Base-by-base conservation (phyloP, 1,139 yeast genomes). In the Keqinozyma sinolaborantium region DNA sequence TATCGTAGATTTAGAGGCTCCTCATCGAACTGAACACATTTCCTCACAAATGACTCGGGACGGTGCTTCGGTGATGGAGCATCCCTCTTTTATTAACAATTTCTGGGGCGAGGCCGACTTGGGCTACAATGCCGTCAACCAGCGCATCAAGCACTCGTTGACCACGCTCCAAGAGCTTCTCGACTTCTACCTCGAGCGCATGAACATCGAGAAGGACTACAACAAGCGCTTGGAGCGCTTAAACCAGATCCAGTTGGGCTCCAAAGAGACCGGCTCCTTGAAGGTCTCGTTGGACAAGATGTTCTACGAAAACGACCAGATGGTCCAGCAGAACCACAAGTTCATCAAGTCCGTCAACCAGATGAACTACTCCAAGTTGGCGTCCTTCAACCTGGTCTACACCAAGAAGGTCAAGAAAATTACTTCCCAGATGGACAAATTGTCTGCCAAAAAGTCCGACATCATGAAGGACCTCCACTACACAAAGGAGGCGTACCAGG, bases 161-260 rank as follows among this genome's bases (percentile, higher is more conserved):
- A 31, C 38, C 2, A 72, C 73, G 5, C 48, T 74, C 28, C 65
- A 66, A 23, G 71, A 69, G 26, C 52, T 76, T 21, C 48, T 65
- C 9, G 60, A 58, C 7, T 76, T 65, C 45, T 76, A 72, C 47
- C 59, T 60, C 30, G 78, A 74, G 35, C 53, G 81, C 28, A 62
- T 74, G 2, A 62, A 70, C 6, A 71, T 87, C 25, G 96, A 87
- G 47, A 83, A 78, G 40, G 95, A 87, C 14, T 84, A 84, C 49
- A 62, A 79, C 29, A 70, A 74, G 39, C 69, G 66, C 40, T 53
- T 83, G 40, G 67, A 60, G 25, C 58, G 64, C 16, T 59, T 87
- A 15, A 64, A 84, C 24, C 57, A 62, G 33, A 32, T 44, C 30
- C 50, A 64, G 1, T 52, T 82, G 2, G 90, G 90, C 0, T 54